A percentile compares a stretch with the other conserved stretches of the same genome.
phyloP scores from a whole-genome alignment of 139 green algal genomes.

The Micromonas commoda region DNA sequence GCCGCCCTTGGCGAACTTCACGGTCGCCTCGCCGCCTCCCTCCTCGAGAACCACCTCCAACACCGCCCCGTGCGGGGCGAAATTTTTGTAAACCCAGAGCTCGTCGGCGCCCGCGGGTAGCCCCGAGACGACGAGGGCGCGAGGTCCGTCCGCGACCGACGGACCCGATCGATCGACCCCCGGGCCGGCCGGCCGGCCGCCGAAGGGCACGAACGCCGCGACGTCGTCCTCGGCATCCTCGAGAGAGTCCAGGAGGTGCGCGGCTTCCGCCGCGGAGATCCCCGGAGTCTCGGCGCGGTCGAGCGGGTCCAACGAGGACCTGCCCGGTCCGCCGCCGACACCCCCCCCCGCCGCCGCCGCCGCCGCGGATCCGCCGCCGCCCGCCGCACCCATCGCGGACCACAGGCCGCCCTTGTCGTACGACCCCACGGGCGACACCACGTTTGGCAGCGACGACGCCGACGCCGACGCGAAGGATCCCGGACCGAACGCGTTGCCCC shows the following conservation, averaged over 20 bases:
- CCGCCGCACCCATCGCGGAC: neutral
- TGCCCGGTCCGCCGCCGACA: too few relatives aligned
- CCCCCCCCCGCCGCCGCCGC: too few relatives aligned
- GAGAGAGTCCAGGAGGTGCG: neutral
- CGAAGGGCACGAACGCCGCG: neutral
- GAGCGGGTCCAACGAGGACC: neutral
- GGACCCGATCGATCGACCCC: neutral
- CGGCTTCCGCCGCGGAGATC: neutral
- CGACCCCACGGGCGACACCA: neutral
- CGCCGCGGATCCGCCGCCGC: too few relatives aligned
- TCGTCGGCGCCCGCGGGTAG: neutral
- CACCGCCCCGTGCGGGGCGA: conserved; percentile 8
- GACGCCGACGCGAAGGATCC: neutral
- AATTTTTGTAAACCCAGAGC: neutral
- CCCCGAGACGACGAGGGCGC: neutral
- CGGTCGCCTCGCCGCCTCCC: neutral
- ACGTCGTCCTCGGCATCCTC: neutral
- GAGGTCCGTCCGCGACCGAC: neutral
- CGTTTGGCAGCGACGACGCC: neutral
- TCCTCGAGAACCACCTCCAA: neutral
- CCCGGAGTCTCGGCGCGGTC: neutral
- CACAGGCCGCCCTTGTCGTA: neutral
- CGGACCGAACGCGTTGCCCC: neutral
- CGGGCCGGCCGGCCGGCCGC: too few relatives aligned
- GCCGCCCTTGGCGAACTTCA: neutral